Conservation (phyloP, 148 eudicot species). For the Arbutus unedo region DNA sequence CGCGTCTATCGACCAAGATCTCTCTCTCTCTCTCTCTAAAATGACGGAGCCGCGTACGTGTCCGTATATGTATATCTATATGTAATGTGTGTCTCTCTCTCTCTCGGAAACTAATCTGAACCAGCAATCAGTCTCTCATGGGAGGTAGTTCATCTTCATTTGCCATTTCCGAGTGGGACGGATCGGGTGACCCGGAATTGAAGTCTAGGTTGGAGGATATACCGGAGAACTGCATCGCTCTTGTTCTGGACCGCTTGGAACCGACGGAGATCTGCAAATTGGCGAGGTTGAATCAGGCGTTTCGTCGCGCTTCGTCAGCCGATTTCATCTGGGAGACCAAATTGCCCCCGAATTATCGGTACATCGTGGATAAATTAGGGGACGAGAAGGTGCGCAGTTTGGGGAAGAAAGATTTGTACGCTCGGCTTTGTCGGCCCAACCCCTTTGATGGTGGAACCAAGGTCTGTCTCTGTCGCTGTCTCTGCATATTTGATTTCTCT, state of each 20-base stretch:
- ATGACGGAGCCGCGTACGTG: conserved; percentile 2
- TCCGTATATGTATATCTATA: neutral
- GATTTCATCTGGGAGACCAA: conserved; percentile 85
- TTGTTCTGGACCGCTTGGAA: conserved; percentile 57
- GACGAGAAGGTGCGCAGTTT: conserved; percentile 5
- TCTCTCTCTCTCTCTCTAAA: conserved; percentile 3
- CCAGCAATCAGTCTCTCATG: conserved; percentile 11
- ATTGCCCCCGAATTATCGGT: conserved; percentile 58
- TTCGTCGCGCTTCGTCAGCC: conserved; percentile 71
- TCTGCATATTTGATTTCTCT: neutral
- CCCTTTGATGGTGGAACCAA: conserved; percentile 68
- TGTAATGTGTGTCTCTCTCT: neutral
- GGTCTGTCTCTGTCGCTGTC: conserved; percentile 35
- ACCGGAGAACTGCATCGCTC: conserved; percentile 80
- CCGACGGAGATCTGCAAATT: conserved; percentile 79
- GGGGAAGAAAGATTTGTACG: conserved; percentile 69
- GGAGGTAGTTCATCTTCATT: conserved; percentile 23
- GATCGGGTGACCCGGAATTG: neutral
- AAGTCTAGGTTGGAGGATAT: conserved; percentile 59
- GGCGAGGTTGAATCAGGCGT: conserved; percentile 65
- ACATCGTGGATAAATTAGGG: conserved; percentile 34
- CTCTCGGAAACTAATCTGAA: neutral
- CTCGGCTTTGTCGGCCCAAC: conserved; percentile 46
- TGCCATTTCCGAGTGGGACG: conserved; percentile 10
- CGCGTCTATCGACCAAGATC: no score